Conservation (phyloP, 129 eudicot species). For the Pulicaria dysenterica region DNA sequence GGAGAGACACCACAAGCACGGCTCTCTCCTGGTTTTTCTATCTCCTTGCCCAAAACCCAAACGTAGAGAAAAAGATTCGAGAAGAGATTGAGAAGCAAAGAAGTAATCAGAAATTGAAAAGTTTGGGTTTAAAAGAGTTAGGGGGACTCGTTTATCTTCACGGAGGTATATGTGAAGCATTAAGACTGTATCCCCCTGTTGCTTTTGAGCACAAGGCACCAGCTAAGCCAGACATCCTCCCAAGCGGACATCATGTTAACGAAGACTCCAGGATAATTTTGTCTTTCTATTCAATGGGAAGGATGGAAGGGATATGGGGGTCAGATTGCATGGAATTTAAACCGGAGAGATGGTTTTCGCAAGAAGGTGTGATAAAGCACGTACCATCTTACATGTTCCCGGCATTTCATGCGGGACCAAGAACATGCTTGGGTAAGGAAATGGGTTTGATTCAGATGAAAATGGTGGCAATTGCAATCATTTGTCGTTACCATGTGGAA, state of each 20-base stretch:
- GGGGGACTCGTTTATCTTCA: conserved; percentile 15
- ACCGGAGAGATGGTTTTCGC: conserved; percentile 21
- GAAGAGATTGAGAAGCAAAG: conserved; percentile 4
- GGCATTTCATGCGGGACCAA: conserved; percentile 12
- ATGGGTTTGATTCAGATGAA: conserved; percentile 23
- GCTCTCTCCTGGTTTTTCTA: conserved; percentile 26
- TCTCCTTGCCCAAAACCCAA: conserved; percentile 20
- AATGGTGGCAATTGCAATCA: conserved; percentile 13
- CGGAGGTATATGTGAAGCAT: conserved; percentile 22
- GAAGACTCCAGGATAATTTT: conserved; percentile 17
- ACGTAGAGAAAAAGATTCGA: conserved; percentile 7
- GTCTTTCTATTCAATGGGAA: conserved; percentile 19
- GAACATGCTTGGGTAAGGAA: conserved; percentile 21
- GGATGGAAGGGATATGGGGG: conserved; percentile 23
- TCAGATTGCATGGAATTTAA: conserved; percentile 23
- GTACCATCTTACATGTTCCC: conserved; percentile 23
- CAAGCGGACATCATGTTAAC: conserved; percentile 25
- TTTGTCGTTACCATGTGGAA: conserved; percentile 12
- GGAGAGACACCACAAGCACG: conserved; percentile 29
- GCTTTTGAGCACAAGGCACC: conserved; percentile 23
- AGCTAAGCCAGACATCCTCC: conserved; percentile 4
- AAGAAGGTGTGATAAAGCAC: neutral
- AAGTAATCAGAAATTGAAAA: neutral
- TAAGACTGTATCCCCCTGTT: conserved; percentile 24
- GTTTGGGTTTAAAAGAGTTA: neutral